Conservation (phyloP, 1,284 basidiomycete genomes). For the Ceratobasidium papillatum region DNA sequence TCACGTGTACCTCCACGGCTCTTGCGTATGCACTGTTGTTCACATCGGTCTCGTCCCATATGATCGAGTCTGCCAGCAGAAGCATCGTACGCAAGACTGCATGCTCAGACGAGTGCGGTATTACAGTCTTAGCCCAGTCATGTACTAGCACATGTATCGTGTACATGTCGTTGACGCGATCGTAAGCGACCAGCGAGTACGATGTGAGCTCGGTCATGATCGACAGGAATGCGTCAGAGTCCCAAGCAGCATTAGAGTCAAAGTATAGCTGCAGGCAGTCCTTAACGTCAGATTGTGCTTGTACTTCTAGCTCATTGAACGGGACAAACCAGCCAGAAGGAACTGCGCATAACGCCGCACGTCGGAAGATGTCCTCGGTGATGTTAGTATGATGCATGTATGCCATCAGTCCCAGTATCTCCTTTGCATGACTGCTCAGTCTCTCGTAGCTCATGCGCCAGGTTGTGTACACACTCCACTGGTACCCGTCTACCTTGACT, state of each 20-base stretch:
- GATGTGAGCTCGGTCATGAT: conserved; percentile 7
- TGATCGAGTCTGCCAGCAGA: background rate
- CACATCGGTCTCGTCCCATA: background rate
- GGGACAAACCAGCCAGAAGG: background rate
- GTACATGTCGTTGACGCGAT: background rate
- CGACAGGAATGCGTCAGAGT: background rate
- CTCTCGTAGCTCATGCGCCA: background rate
- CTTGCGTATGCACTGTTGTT: background rate
- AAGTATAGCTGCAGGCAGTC: background rate
- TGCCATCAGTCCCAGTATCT: background rate
- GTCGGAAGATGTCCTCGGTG: conserved; percentile 8
- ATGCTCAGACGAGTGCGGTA: background rate
- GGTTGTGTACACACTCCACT: background rate
- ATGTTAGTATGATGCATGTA: background rate
- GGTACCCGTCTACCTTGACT: conserved; percentile 18
- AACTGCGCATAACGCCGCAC: no score
- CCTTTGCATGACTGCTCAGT: background rate
- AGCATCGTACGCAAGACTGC: background rate
- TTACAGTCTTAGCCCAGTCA: background rate
- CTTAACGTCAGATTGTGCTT: background rate
- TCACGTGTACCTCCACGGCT: background rate
- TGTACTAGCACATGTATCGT: background rate
- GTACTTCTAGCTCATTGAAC: background rate
- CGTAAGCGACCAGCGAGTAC: background rate
- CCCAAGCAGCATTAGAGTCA: background rate